A percentile compares a stretch with the other conserved stretches of the same genome.
Conservation (phyloP, 2,329 filamentous ascomycete genomes). For the Ophiosphaerella korrae region DNA sequence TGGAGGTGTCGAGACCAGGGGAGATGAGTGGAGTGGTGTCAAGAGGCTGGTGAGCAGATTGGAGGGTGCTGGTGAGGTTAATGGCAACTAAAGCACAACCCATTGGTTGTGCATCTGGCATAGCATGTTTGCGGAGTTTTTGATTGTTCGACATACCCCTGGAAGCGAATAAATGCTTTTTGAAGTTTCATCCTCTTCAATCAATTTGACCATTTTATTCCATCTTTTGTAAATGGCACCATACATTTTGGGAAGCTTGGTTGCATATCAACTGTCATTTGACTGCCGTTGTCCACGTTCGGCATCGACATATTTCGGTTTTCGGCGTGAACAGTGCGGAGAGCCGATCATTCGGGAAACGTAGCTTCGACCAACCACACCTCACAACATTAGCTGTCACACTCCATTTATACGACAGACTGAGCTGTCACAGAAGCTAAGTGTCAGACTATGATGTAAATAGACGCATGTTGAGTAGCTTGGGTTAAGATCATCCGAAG, state of each 20-base stretch:
- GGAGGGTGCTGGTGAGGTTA: constrained; percentile 55
- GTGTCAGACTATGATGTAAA: too few species aligned
- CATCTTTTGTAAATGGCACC: too few species aligned
- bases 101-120: neutral
- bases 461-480: too few species aligned
- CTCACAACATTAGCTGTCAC: neutral
- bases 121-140: neutral
- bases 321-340: neutral
- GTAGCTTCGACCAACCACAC: neutral
- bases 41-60: constrained; percentile 84
- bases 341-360: neutral
- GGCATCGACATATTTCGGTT: neutral
- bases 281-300: too few species aligned
- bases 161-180: neutral
- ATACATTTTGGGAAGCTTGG: too few species aligned
- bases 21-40: constrained; percentile 90
- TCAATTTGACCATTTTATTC: neutral
- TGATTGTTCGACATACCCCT: neutral
- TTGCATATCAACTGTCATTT: too few species aligned
- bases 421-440: too few species aligned
- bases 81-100: constrained; percentile 24
- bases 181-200: neutral
- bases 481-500: too few species aligned
- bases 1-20: constrained; percentile 83
- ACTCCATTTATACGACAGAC: neutral